Base-by-base conservation (phyloP, 148 eudicot species). In the Beta vulgaris region DNA sequence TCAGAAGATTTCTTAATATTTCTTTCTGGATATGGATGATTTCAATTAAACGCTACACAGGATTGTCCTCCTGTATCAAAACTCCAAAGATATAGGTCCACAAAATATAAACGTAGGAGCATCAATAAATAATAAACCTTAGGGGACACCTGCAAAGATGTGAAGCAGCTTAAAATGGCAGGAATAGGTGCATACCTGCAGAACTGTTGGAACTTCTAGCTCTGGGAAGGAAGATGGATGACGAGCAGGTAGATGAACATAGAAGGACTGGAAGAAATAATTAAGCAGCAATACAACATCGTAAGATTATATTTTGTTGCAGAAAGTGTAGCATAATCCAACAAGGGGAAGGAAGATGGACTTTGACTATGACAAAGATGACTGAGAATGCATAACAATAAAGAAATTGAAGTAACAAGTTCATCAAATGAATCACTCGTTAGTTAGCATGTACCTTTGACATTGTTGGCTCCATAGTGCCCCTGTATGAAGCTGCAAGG, bases 401-500 rank as follows among this genome's bases (percentile, higher is more conserved):
- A 59, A 19, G 28, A 39, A 13, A 35, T n/a, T 5, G 62, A 58
- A 28, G 34, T 51, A 51, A 34, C n/a, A n/a, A 63, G 68, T 42
- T 11, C 49, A 67, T 40, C 7, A 34, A 21, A 29, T 6, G 16
- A 28, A 62, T 39, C 44, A 60, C 42, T 40, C 28, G 35, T 64
- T 51, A 71, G 77, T 69, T 64, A 10, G 37, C 35, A 51, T 39
- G 39, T 21, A 59, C 99, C 97, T 95, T 95, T 60, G 93, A 91
- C 77, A 92, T 88, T 64, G 92, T 88, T 37, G 97, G 96, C 74
- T 92, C 90, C 97, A 92, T 89, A 66, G 96, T 92, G 76, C 97
- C 97, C 84, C 96, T 81, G 80, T 92, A 87, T 68, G 99, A 95
- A 44, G 96, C 99, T 60, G 99, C 99, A 69, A 95, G 90, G 73